Evolutionary conservation across 148 eudicot genomes (phyloP).

Genomic region (Rheum nobile): DNA sequence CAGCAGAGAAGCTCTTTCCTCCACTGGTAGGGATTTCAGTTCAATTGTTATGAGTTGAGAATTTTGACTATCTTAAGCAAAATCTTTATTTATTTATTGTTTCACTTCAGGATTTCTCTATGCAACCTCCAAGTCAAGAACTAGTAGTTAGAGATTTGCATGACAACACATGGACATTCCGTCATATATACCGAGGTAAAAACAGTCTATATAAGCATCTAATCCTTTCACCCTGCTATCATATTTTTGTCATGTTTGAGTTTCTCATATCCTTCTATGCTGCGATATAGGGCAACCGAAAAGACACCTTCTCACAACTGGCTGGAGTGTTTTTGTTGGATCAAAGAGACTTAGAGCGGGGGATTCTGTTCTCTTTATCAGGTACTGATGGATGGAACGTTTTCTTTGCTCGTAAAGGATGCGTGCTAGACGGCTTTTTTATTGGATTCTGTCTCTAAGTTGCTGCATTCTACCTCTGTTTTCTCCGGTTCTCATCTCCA

Average conservation of each 20-base stretch:
- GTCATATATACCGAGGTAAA: slow-evolving; percentile 94
- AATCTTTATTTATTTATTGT: not conserved
- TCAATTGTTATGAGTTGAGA: not conserved
- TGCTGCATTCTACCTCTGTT: not conserved
- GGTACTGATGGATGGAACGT: slow-evolving; percentile 24
- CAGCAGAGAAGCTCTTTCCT: slow-evolving; percentile 97
- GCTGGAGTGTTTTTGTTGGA: slow-evolving; percentile 98
- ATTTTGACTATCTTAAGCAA: not conserved
- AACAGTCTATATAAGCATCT: not conserved
- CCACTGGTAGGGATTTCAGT: slow-evolving; percentile 42
- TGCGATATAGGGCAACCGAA: slow-evolving; percentile 77
- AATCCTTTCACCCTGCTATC: too few relatives aligned
- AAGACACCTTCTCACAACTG: slow-evolving; percentile 90
- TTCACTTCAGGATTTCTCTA: slow-evolving; percentile 62
- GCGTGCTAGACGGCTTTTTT: not conserved
- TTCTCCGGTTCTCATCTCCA: slow-evolving; percentile 7
- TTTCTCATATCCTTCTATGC: not conserved
- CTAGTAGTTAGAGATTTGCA: slow-evolving; percentile 94
- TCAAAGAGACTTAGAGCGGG: slow-evolving; percentile 92
- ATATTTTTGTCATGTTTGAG: too few relatives aligned
- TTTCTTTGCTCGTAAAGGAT: not conserved
- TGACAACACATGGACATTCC: slow-evolving; percentile 93
- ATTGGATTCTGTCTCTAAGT: not conserved
- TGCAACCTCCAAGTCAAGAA: slow-evolving; percentile 99
- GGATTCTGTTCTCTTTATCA: slow-evolving; percentile 82